Base-by-base conservation (phyloP, 1,284 basidiomycete genomes). In the Prillingera fragicola region DNA sequence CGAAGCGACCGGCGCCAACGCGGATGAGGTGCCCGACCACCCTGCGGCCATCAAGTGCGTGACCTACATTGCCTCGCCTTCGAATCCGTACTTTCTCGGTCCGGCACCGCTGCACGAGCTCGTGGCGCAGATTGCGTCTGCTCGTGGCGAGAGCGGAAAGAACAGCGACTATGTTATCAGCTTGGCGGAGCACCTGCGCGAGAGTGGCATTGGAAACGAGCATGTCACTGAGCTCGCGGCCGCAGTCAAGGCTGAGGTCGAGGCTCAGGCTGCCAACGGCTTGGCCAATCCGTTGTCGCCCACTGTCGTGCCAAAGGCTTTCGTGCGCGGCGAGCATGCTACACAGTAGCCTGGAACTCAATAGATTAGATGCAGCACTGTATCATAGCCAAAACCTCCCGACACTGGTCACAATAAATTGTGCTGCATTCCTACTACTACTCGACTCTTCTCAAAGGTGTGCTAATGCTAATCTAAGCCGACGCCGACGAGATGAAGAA, bases 401-500 rank as follows among this genome's bases (percentile, higher is more conserved):
- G n/a, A n/a, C n/a, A n/a, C n/a, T n/a, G n/a, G n/a, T n/a, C n/a
- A n/a, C n/a, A n/a, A n/a, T n/a, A n/a, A n/a, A n/a, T n/a, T n/a
- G n/a, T n/a, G n/a, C n/a, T n/a, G n/a, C n/a, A n/a, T n/a, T n/a
- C n/a, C n/a, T n/a, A n/a, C n/a, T n/a, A n/a, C n/a, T n/a, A n/a
- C n/a, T n/a, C n/a, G n/a, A n/a, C n/a, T n/a, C n/a, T n/a, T n/a
- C n/a, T n/a, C n/a, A n/a, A n/a, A n/a, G n/a, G n/a, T n/a, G n/a
- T n/a, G n/a, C n/a, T n/a, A n/a, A n/a, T n/a, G n/a, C n/a, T n/a
- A n/a, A n/a, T n/a, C n/a, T 56, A 69, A 46, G 86, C 86, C 84
- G 84, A 87, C 61, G 90, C 87, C 82, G 65, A 43, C 38, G 56
- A 58, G 63, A 62, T 60, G 71, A 63, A 74, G 71, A 61, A 71